These are phyloP conservation scores for Microdochium trichocladiopsis DNA, from an alignment of 2,329 filamentous ascomycete species.

Conservation along the genomic window DNA sequence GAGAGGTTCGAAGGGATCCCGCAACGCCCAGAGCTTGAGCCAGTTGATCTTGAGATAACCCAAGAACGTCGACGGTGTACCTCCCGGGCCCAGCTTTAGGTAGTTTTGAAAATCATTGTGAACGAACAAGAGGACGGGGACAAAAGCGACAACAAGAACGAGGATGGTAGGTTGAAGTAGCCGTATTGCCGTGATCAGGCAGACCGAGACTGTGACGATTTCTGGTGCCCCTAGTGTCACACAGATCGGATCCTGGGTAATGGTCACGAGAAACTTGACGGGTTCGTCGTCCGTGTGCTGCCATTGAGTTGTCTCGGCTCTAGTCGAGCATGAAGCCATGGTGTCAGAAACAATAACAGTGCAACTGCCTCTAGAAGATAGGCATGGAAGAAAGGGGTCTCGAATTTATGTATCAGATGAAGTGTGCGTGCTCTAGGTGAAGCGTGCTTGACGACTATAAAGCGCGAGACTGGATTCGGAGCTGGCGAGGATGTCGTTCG, in stretches of 20 bases:
- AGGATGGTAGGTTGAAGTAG: slow-evolving; percentile 39
- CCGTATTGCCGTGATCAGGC: slow-evolving; percentile 45
- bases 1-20: slow-evolving; percentile 60
- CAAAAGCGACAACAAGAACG: slow-evolving; percentile 40
- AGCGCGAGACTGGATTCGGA: too few species aligned
- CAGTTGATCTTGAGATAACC: slow-evolving; percentile 71
- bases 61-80: slow-evolving; percentile 64
- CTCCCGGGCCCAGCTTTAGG: slow-evolving; percentile 70
- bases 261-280: slow-evolving; percentile 30
- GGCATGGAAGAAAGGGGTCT: too few species aligned
- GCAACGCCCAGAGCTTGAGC: slow-evolving; percentile 64
- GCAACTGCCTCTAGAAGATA: too few species aligned
- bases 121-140: slow-evolving; percentile 42
- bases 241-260: slow-evolving; percentile 42
- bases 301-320: slow-evolving; percentile 9
- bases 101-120: slow-evolving; percentile 71
- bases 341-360: slow-evolving; percentile 7
- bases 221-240: slow-evolving; percentile 44
- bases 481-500: too few species aligned
- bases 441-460: too few species aligned
- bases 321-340: slow-evolving; percentile 17
- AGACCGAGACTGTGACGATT: slow-evolving; percentile 35
- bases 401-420: too few species aligned
- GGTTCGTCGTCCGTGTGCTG: slow-evolving; percentile 10
- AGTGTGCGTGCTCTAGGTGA: too few species aligned